These are phyloP conservation scores for Linum usitatissimum DNA, from an alignment of 345 rosid genomes.

Conservation along the genomic window DNA sequence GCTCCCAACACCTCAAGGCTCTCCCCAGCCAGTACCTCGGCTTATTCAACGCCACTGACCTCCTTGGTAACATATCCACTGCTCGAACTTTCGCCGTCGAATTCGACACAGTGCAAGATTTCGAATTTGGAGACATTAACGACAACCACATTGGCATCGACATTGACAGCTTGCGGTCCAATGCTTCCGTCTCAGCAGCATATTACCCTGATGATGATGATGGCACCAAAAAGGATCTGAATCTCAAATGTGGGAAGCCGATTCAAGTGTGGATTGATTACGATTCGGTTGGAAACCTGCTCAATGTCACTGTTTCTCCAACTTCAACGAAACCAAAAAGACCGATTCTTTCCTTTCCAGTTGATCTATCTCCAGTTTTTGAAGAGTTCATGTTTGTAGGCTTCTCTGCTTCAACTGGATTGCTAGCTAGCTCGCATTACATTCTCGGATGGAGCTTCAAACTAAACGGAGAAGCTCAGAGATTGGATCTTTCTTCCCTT, in stretches of 20 bases:
- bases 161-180: neutral
- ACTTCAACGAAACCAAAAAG: constrained; percentile 10
- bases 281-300: constrained; percentile 14
- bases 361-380: constrained; percentile 17
- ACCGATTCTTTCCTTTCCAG: constrained; percentile 15
- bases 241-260: no score
- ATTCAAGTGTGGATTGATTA: constrained; percentile 21
- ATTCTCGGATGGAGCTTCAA: constrained; percentile 21
- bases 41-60: neutral
- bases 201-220: no score
- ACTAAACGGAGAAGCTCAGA: constrained; percentile 13
- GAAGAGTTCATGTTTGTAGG: constrained; percentile 21
- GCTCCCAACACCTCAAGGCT: neutral
- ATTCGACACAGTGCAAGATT: neutral
- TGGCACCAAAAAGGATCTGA: no score
- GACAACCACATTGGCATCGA: neutral
- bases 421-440: constrained; percentile 22
- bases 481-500: constrained; percentile 22
- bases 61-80: neutral
- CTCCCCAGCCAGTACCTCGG: neutral
- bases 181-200: neutral
- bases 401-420: constrained; percentile 21
- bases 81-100: neutral
- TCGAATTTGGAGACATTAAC: neutral
- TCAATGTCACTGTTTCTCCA: constrained; percentile 19